phyloP scores from a whole-genome alignment of 371 early-diverging fungal species.

The Lichtheimia ornata region DNA sequence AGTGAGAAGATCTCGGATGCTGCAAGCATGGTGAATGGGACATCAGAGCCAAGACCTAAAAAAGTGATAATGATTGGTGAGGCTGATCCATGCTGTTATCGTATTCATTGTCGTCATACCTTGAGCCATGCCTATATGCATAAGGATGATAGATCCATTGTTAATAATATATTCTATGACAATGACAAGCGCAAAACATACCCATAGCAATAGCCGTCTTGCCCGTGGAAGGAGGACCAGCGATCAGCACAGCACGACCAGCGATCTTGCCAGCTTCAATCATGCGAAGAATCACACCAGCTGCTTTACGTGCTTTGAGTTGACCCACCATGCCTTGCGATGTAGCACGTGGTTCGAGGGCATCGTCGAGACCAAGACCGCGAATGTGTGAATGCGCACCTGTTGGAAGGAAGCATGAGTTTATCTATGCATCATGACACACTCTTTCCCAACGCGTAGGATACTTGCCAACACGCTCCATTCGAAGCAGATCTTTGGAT shows the following conservation, averaged over 20 bases:
- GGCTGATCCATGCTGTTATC: neutral
- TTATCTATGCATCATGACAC: neutral
- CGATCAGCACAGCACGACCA: slow-evolving; percentile 96
- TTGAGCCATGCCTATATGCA: slow-evolving; percentile 75
- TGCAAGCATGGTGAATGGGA: slow-evolving; percentile 96
- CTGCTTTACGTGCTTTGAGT: slow-evolving; percentile 92
- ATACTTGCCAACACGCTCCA: slow-evolving; percentile 69
- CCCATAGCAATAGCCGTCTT: slow-evolving; percentile 96
- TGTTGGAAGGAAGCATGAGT: slow-evolving; percentile 22
- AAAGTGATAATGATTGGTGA: neutral
- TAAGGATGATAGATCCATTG: neutral
- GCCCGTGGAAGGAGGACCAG: slow-evolving; percentile 98
- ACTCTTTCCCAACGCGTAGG: neutral
- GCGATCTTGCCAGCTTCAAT: slow-evolving; percentile 96
- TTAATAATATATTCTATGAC: slow-evolving; percentile 2
- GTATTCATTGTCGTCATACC: slow-evolving; percentile 23
- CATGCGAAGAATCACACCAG: slow-evolving; percentile 92
- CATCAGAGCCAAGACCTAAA: slow-evolving; percentile 85
- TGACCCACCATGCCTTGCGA: slow-evolving; percentile 99
- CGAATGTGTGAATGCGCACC: slow-evolving; percentile 98
- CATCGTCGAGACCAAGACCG: slow-evolving; percentile 90
- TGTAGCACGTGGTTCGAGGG: slow-evolving; percentile 79
- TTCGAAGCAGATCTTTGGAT: slow-evolving; percentile 59
- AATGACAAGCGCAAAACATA: slow-evolving; percentile 10
- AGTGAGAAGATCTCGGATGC: slow-evolving; percentile 98